Conservation (phyloP, 306 rosid species). For the Prunus salicina region DNA sequence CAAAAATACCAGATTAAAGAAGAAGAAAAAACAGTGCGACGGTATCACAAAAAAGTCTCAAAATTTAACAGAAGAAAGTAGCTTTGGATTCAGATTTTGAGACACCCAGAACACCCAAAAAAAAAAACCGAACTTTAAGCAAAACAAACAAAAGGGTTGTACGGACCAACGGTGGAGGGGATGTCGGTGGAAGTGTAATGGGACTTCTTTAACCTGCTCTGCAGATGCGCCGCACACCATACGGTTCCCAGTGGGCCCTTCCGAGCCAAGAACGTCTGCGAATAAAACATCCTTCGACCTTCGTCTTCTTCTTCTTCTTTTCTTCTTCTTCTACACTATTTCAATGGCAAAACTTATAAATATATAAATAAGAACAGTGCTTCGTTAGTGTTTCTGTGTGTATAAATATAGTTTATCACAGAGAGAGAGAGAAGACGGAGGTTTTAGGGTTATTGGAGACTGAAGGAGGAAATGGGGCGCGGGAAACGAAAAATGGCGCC, state of each 20-base stretch:
- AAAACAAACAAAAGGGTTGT: background rate
- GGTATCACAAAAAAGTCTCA: background rate
- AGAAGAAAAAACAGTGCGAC: background rate
- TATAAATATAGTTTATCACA: background rate
- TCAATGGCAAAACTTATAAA: background rate
- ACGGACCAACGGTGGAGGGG: constrained; percentile 65
- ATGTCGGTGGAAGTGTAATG: constrained; percentile 71
- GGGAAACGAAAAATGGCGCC: constrained; percentile 42
- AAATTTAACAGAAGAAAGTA: background rate
- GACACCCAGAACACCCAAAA: background rate
- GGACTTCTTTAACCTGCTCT: constrained; percentile 74
- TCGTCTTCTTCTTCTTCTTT: background rate
- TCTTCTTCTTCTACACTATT: background rate
- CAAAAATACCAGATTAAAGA: background rate
- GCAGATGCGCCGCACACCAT: constrained; percentile 96
- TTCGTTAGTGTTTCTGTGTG: background rate
- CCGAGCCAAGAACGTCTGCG: constrained; percentile 76
- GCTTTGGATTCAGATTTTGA: background rate
- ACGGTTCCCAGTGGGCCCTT: constrained; percentile 87
- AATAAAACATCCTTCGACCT: constrained; percentile 63
- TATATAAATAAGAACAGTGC: background rate
- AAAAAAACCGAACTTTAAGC: background rate
- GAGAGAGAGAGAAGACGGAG: background rate
- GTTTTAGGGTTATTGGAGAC: background rate
- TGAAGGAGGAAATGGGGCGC: constrained; percentile 22